These are phyloP conservation scores for Leccinum disarticulatum DNA, from an alignment of 768 basidiomycete species.

Conservation along the genomic window DNA sequence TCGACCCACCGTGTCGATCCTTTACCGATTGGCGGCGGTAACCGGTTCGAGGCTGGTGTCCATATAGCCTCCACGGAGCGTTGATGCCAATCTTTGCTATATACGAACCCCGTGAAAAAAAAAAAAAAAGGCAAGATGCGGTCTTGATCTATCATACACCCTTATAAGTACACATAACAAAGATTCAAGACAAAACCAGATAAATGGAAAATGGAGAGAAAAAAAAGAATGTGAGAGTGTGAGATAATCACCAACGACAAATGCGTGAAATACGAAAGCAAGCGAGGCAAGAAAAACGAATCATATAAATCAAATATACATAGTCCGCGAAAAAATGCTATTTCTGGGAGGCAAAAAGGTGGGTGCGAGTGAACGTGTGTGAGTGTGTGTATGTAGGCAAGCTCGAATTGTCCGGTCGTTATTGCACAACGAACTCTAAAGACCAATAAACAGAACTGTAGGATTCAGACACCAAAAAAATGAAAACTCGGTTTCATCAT, in stretches of 20 bases:
- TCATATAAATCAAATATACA: conserved; percentile 32
- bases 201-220: background rate
- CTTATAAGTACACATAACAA: conserved; percentile 33
- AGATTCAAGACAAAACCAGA: conserved; percentile 14
- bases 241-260: conserved; percentile 7
- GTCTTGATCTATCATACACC: conserved; percentile 24
- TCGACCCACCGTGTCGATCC: too few species aligned
- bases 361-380: conserved; percentile 1
- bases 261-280: conserved; percentile 24
- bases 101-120: too few species aligned
- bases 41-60: too few species aligned
- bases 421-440: conserved; percentile 10
- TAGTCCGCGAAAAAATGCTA: conserved; percentile 23
- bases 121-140: conserved; percentile 9
- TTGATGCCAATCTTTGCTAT: too few species aligned
- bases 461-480: background rate
- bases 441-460: conserved; percentile 3
- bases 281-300: conserved; percentile 24
- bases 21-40: too few species aligned
- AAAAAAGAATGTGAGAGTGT: conserved; percentile 1
- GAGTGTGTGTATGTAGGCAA: conserved; percentile 9
- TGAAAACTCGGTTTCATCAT: conserved; percentile 18
- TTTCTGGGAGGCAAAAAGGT: conserved; percentile 1
- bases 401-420: conserved; percentile 16
- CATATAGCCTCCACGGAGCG: too few species aligned